Evolutionary conservation across 164 flowering plant genomes (phyloP), one percentile per base, ranked within the genome.

Genomic region (Magnolia kwangsiensis): DNA sequence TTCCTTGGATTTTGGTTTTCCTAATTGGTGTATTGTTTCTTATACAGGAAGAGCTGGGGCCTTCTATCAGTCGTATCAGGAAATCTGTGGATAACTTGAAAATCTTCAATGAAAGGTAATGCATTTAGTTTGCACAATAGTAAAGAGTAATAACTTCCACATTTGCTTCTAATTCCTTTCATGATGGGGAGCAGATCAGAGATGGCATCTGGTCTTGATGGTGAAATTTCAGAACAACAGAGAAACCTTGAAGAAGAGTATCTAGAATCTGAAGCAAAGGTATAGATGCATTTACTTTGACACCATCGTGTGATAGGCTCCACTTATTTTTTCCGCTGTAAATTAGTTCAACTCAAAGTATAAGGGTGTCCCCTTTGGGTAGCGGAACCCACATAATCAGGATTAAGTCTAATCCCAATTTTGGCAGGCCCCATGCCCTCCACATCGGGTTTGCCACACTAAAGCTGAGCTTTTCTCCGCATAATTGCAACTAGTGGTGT

Each of bases 181-280:
- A 3, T 77, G 73, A 24, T 29, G 58, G 72, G 37, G 50, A 31
- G 77, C 89, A 91, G 96, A 82, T 83, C 83, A 58, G 88, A 81
- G 74, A 72, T 29, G 21, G 72, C 67, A 69, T 78, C 90, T 24
- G 67, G 45, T 76, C 76, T 68, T 61, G 90, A 80, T 75, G 78
- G 71, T 73, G 88, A 84, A 65, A 86, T 86, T 61, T 79, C 89
- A 21, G 82, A 83, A 81, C 97, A 92, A n/a, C 86, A 82, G 80
- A 87, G 77, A 84, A 83, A 80, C 82, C 89, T 94, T 24, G 97
- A 94, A 81, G 91, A 89, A 82, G 97, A 91, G 81, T 96, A 96
- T 85, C 82, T 90, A 77, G 86, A 85, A 9, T 85, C 76, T 82
- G 98, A 96, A 84, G 85, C 90, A 72, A 91, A 91, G 97, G 99